Evolutionary conservation across 139 green algal species (phyloP), one percentile per base, ranked within the genome.

Genomic region (Asterochloris sp.): DNA sequence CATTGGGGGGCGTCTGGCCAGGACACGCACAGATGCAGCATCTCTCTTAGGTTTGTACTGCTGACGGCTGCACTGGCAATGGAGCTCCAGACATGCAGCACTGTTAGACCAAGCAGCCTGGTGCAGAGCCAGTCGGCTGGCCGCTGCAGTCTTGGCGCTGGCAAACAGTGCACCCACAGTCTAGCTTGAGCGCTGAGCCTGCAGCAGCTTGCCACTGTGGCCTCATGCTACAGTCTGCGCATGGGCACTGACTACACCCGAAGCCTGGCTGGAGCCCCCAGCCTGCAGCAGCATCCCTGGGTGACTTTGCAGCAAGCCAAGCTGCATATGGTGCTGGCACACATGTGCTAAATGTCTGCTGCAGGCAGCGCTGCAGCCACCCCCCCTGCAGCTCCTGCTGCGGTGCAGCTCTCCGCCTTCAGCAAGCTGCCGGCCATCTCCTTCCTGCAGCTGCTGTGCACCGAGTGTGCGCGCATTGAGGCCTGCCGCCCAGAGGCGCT

Each of bases 401-500:
- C 23, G 26, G 14, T 12, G 71, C 71, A 76, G n/a, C 19, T 29
- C 71, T 38, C 23, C 16, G 71, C 23, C 28, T 88, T 87, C 78
- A 86, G 69, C 69, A 84, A 83, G 69, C 82, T 90, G 79, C 82
- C 84, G 1, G 76, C 84, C 38, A 86, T 85, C 13, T 76, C 81
- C 74, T 91, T 91, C 84, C 76, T 89, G 63, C 75, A 83, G 14
- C 29, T 88, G 12, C 86, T 91, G 15, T 88, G 84, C 61, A 79
- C 80, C 21, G 88, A 90, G 83, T 73, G 88, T 2, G 54, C 71
- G 61, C 84, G 88, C 54, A 85, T 90, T 78, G 87, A 90, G 84
- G 81, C 79, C 23, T 29, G 14, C n/a, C 23, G 23, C 71, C 14
- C 71, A 29, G 71, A 28, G n/a, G n/a, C 24, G n/a, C 71, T 76